Conservation (phyloP, 495 filamentous ascomycete species). For the Chaetomium cochliodes region DNA sequence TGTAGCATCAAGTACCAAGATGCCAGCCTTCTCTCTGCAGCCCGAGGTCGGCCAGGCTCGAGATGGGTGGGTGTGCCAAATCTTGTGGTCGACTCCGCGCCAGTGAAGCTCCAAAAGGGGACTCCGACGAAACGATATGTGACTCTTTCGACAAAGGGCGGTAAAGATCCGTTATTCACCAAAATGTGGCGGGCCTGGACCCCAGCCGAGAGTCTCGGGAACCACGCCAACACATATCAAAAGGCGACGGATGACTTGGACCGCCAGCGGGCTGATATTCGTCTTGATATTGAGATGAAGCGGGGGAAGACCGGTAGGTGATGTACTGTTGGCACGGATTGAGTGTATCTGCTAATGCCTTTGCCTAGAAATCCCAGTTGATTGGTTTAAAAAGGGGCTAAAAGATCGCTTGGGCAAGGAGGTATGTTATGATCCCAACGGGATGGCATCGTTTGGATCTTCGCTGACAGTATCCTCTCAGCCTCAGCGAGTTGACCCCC, state of each 20-base stretch:
- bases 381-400: conserved; percentile 29
- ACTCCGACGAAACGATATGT: conserved; percentile 37
- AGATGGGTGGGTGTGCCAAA: conserved; percentile 30
- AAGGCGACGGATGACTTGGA: conserved; percentile 27
- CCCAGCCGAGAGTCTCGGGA: conserved; percentile 32
- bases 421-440: background rate
- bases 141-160: conserved; percentile 28
- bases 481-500: conserved; percentile 7
- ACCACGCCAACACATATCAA: conserved; percentile 32
- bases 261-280: conserved; percentile 28
- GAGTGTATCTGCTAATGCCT: conserved; percentile 7
- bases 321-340: no score
- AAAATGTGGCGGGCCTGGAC: conserved; percentile 28
- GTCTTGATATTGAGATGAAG: conserved; percentile 32
- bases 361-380: conserved; percentile 26
- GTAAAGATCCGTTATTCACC: conserved; percentile 31
- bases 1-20: conserved; percentile 28
- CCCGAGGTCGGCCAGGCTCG: background rate
- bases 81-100: conserved; percentile 28
- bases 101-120: conserved; percentile 31
- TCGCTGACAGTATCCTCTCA: conserved; percentile 2
- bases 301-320: conserved; percentile 21
- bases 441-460: background rate
- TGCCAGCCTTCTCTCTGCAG: conserved; percentile 18
- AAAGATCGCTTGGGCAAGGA: conserved; percentile 18